Percentiles rank a stretch among this genome's conserved stretches.
Evolutionary conservation across 2,329 filamentous ascomycete genomes (phyloP).

Genomic region (Penicillium brevicompactum): DNA sequence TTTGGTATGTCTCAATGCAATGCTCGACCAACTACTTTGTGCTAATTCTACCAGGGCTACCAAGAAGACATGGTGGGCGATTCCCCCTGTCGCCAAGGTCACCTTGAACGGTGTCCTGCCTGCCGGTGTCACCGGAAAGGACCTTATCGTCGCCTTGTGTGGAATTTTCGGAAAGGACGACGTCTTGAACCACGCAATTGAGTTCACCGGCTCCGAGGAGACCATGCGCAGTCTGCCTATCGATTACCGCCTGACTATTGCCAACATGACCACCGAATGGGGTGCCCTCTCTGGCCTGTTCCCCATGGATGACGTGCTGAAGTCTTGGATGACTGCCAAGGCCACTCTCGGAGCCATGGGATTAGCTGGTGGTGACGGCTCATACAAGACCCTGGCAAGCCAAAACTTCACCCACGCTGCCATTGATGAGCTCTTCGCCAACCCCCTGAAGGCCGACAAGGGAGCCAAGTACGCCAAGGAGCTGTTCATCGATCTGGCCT

Average conservation of each 20-base stretch:
- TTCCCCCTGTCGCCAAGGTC: slow-evolving; percentile 80
- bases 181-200: slow-evolving; percentile 87
- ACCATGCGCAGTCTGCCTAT: slow-evolving; percentile 73
- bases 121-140: slow-evolving; percentile 83
- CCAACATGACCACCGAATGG: slow-evolving; percentile 84
- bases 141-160: slow-evolving; percentile 88
- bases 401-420: slow-evolving; percentile 70
- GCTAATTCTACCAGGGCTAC: slow-evolving; percentile 86
- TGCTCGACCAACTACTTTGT: slow-evolving; percentile 82
- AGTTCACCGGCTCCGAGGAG: slow-evolving; percentile 79
- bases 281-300: slow-evolving; percentile 74
- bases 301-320: slow-evolving; percentile 73
- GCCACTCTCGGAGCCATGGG: slow-evolving; percentile 71
- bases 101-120: slow-evolving; percentile 76
- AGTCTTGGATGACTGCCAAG: slow-evolving; percentile 74
- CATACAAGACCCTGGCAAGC: slow-evolving; percentile 51
- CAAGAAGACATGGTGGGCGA: slow-evolving; percentile 81
- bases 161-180: slow-evolving; percentile 84
- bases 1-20: slow-evolving; percentile 63
- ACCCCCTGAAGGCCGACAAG: slow-evolving; percentile 69
- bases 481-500: slow-evolving; percentile 78
- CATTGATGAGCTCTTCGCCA: slow-evolving; percentile 71
- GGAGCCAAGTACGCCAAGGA: slow-evolving; percentile 81
- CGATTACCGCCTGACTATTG: slow-evolving; percentile 68
- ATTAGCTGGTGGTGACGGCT: slow-evolving; percentile 43